A percentile compares a stretch with the other conserved stretches of the same genome.
Evolutionary conservation across 75 land plant genomes (phyloP).

Genomic region (Selaginella moellendorffii): DNA sequence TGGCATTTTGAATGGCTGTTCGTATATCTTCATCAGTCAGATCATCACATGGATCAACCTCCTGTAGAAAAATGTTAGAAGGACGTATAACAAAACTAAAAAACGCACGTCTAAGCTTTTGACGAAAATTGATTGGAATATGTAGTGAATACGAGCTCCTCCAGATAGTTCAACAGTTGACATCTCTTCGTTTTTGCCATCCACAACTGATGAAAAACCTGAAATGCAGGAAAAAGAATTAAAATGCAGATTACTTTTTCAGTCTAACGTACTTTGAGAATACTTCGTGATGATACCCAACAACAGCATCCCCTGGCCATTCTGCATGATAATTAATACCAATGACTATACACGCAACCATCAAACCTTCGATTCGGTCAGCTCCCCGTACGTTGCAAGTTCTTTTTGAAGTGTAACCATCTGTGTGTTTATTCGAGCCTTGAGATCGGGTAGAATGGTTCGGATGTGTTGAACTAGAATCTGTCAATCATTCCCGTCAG

Average conservation of each 20-base stretch:
- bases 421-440: constrained; percentile 28
- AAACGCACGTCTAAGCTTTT: constrained; percentile 28
- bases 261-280: constrained; percentile 19
- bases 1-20: constrained; percentile 33
- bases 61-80: constrained; percentile 10
- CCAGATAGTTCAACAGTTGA: constrained; percentile 30
- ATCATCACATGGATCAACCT: constrained; percentile 33
- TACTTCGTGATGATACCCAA: constrained; percentile 29
- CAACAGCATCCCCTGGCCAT: constrained; percentile 24
- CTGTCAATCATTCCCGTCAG: not conserved
- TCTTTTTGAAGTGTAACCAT: constrained; percentile 31
- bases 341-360: not conserved
- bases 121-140: constrained; percentile 33
- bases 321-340: constrained; percentile 8
- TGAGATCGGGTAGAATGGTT: constrained; percentile 26
- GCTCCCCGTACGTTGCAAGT: constrained; percentile 31
- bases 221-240: constrained; percentile 9
- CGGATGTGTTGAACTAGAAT: constrained; percentile 31
- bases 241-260: not conserved
- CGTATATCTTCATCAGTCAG: constrained; percentile 26
- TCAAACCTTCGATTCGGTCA: constrained; percentile 28
- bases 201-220: constrained; percentile 29
- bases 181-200: constrained; percentile 39
- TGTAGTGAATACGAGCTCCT: constrained; percentile 33
- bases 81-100: not conserved